Evolutionary conservation across 2,329 filamentous ascomycete genomes (phyloP).

Genomic region (Ascochyta koolunga): DNA sequence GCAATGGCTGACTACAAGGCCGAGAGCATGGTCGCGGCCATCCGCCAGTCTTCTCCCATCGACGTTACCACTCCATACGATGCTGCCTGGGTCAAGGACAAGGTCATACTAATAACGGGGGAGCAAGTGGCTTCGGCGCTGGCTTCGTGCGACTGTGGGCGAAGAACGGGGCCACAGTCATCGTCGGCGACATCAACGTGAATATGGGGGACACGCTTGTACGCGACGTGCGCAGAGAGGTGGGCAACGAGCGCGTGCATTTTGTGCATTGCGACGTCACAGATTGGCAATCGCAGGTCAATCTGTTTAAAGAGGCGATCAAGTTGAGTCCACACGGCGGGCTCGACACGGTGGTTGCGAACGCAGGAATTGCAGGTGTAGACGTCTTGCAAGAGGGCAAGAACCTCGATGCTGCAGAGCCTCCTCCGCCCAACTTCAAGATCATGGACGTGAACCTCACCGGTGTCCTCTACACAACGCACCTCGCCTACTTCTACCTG

Average conservation of each 20-base stretch:
- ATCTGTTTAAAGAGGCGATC: constrained; percentile 66
- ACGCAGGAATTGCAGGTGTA: constrained; percentile 64
- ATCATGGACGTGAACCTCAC: constrained; percentile 68
- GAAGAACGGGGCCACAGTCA: constrained; percentile 58
- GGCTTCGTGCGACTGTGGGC: constrained; percentile 49
- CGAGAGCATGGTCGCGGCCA: constrained; percentile 27
- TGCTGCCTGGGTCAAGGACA: constrained; percentile 45
- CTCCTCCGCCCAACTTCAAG: constrained; percentile 57
- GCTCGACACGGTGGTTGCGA: constrained; percentile 69
- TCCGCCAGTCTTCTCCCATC: constrained; percentile 48
- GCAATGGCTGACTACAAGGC: constrained; percentile 33
- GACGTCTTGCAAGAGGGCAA: constrained; percentile 56
- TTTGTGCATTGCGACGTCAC: constrained; percentile 70
- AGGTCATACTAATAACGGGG: constrained; percentile 49
- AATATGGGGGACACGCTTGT: constrained; percentile 61
- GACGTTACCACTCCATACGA: constrained; percentile 45
- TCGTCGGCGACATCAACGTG: constrained; percentile 68
- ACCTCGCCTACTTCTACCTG: constrained; percentile 68
- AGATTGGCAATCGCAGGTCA: constrained; percentile 67
- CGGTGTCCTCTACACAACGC: constrained; percentile 68
- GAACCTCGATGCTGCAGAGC: constrained; percentile 53
- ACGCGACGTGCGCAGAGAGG: constrained; percentile 56
- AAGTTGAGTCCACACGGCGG: constrained; percentile 60
- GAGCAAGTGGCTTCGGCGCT: constrained; percentile 49
- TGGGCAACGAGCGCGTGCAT: constrained; percentile 54